Percentiles rank a stretch among this genome's conserved stretches.
phyloP scores from a whole-genome alignment of 2,329 filamentous ascomycete genomes.

The Dichotomopilus funicola region DNA sequence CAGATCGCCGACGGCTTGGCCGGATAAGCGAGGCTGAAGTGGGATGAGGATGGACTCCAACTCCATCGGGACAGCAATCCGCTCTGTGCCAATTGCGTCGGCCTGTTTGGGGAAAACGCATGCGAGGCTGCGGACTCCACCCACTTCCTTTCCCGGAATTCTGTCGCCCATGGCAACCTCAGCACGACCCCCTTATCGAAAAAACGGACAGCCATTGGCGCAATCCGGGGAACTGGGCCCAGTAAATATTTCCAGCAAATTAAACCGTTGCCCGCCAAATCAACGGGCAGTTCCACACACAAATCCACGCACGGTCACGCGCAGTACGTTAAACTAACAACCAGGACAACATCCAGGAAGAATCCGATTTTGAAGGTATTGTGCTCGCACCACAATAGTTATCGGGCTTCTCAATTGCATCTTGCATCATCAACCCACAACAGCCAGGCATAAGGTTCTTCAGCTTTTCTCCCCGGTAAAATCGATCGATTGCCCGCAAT shows the following conservation, averaged over 20 bases:
- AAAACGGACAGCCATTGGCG: conserved; percentile 6
- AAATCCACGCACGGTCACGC: neutral
- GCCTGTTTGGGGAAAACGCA: conserved; percentile 6
- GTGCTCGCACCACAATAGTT: neutral
- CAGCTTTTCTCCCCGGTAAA: too few species aligned
- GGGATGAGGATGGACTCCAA: conserved; percentile 3
- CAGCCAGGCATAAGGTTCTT: too few species aligned
- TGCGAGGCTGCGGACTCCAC: conserved; percentile 5
- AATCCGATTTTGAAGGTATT: neutral
- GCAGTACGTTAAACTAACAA: neutral
- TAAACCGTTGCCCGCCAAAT: conserved; percentile 4
- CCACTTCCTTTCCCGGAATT: neutral
- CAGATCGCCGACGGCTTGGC: conserved; percentile 14
- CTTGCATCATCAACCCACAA: too few species aligned
- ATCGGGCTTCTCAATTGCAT: neutral
- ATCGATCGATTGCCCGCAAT: too few species aligned
- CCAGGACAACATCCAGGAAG: neutral
- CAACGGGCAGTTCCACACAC: too few species aligned
- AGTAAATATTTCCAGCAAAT: conserved; percentile 16
- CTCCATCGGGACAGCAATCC: conserved; percentile 1
- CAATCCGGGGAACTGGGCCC: neutral
- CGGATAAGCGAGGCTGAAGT: conserved; percentile 18
- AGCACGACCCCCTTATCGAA: neutral
- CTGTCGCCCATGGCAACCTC: conserved; percentile 18
- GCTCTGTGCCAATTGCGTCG: conserved; percentile 13